phyloP scores from a whole-genome alignment of 352 stramenopile genomes.

The Phytophthora pseudosyringae region DNA sequence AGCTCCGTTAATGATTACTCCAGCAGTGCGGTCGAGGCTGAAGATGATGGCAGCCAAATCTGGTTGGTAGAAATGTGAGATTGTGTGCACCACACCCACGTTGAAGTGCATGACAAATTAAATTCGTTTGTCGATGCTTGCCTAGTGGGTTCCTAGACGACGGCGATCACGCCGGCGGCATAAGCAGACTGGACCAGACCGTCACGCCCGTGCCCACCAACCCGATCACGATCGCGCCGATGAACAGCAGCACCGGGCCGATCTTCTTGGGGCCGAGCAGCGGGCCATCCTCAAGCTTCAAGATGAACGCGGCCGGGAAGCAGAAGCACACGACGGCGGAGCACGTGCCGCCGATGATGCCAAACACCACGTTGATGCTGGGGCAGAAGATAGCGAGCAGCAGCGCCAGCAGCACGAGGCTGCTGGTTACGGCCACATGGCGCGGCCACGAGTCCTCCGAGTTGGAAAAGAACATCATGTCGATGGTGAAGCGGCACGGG shows the following conservation, averaged over 20 bases:
- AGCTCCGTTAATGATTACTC: slow-evolving; percentile 13
- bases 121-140: background rate
- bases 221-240: slow-evolving; percentile 76
- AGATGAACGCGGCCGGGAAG: slow-evolving; percentile 82
- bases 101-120: slow-evolving; percentile 10
- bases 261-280: slow-evolving; percentile 77
- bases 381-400: slow-evolving; percentile 85
- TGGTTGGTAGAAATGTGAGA: slow-evolving; percentile 3
- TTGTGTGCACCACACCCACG: slow-evolving; percentile 19
- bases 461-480: slow-evolving; percentile 90
- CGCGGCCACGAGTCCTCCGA: slow-evolving; percentile 71
- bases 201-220: slow-evolving; percentile 73
- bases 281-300: slow-evolving; percentile 83
- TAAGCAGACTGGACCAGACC: slow-evolving; percentile 69
- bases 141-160: background rate
- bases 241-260: slow-evolving; percentile 71
- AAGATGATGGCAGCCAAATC: slow-evolving; percentile 23
- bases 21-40: slow-evolving; percentile 9
- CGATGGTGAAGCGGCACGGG: slow-evolving; percentile 84
- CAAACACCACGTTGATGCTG: slow-evolving; percentile 88
- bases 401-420: slow-evolving; percentile 70
- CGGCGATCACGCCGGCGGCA: slow-evolving; percentile 19
- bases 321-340: slow-evolving; percentile 88
- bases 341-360: slow-evolving; percentile 86
- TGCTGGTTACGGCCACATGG: slow-evolving; percentile 69